These are phyloP conservation scores for Rhododendron griersonianum DNA, from an alignment of 148 eudicot species.

Conservation along the genomic window DNA sequence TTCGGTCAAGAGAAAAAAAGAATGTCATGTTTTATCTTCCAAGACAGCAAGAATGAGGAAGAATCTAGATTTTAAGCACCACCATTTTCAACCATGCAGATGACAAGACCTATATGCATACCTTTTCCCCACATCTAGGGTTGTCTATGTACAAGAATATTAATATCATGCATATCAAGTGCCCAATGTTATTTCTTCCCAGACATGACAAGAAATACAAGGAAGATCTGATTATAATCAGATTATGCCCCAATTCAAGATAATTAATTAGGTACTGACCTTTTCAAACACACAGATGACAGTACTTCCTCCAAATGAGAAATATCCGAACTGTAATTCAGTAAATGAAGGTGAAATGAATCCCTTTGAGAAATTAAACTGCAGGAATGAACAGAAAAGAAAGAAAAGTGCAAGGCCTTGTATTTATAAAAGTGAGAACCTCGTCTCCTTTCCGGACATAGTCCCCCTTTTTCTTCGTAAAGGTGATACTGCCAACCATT, in stretches of 20 bases:
- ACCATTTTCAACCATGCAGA: background rate
- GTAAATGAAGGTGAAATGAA: background rate
- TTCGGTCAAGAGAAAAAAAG: background rate
- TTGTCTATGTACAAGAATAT: background rate
- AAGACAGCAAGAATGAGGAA: background rate
- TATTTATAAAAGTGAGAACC: constrained; percentile 34
- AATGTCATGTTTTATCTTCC: background rate
- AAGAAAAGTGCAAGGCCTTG: constrained; percentile 6
- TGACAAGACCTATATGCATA: background rate
- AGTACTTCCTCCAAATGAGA: constrained; percentile 99
- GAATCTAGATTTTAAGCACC: too few species aligned
- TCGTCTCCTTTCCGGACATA: constrained; percentile 83
- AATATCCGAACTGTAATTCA: constrained; percentile 77
- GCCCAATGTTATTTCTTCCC: constrained; percentile 1
- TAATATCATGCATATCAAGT: background rate
- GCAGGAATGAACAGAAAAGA: background rate
- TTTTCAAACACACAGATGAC: constrained; percentile 91
- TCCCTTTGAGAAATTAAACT: background rate
- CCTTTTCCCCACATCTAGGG: background rate
- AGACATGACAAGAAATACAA: background rate
- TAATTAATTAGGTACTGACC: constrained; percentile 37
- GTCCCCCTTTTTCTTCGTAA: constrained; percentile 67
- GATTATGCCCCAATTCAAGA: background rate
- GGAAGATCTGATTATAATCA: background rate
- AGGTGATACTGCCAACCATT: constrained; percentile 96